Percentiles rank a stretch among this genome's conserved stretches.
phyloP scores from a whole-genome alignment of 2,329 filamentous ascomycete species.

The Paramyrothecium sp. region DNA sequence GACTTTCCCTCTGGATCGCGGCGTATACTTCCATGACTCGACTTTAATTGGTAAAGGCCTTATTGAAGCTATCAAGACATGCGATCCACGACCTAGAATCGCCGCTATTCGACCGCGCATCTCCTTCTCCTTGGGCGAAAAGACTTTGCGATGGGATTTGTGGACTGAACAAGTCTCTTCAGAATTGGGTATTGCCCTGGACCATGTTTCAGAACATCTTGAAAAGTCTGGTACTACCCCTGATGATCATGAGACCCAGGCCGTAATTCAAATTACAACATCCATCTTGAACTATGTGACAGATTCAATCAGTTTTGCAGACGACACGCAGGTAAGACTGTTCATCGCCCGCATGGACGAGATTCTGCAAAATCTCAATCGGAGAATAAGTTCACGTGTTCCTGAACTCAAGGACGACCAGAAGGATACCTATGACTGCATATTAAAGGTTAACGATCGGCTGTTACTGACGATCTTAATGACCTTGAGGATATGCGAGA shows the following conservation, averaged over 20 bases:
- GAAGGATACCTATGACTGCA: constrained; percentile 3
- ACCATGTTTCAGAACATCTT: constrained; percentile 53
- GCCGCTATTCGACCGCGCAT: constrained; percentile 27
- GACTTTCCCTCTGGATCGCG: constrained; percentile 54
- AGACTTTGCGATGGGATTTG: constrained; percentile 49
- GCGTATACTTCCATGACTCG: constrained; percentile 58
- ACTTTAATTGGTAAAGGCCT: constrained; percentile 57
- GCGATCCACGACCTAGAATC: background rate
- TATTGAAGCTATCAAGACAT: constrained; percentile 28
- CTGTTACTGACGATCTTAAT: constrained; percentile 31
- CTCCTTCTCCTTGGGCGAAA: constrained; percentile 46
- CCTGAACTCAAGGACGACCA: background rate
- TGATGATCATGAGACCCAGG: constrained; percentile 7
- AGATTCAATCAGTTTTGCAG: constrained; percentile 37
- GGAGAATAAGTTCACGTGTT: constrained; percentile 21
- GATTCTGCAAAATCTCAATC: constrained; percentile 38
- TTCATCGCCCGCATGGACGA: constrained; percentile 45
- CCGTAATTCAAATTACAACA: constrained; percentile 23
- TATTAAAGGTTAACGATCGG: constrained; percentile 24
- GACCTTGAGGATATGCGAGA: constrained; percentile 42
- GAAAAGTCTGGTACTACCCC: constrained; percentile 10
- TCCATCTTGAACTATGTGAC: constrained; percentile 50
- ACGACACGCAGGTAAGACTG: constrained; percentile 30
- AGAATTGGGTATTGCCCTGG: constrained; percentile 60
- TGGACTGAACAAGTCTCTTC: constrained; percentile 61